Conservation (phyloP, 2,329 filamentous ascomycete genomes). For the Colletotrichum sp. region DNA sequence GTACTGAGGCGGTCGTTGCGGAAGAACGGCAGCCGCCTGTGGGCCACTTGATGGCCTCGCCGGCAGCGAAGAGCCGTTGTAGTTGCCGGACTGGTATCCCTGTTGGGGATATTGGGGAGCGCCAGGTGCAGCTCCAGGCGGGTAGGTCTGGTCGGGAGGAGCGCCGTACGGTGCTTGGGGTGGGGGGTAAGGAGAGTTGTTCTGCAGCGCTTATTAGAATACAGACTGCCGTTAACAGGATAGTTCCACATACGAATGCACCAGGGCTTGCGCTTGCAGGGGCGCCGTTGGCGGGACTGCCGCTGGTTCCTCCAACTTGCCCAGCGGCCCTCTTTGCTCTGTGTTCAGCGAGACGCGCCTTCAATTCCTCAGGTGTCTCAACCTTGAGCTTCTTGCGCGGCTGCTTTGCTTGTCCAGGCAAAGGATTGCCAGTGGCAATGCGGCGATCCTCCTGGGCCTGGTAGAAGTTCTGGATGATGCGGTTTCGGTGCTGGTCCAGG, state of each 20-base stretch:
- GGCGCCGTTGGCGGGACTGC: constrained; percentile 48
- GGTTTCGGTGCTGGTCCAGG: constrained; percentile 81
- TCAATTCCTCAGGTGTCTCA: constrained; percentile 78
- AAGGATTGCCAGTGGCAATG: constrained; percentile 82
- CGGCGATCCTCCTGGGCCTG: constrained; percentile 84
- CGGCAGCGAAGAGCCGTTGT: constrained; percentile 44
- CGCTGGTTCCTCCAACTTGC: constrained; percentile 53
- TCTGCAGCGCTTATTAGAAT: constrained; percentile 26
- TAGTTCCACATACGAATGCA: constrained; percentile 60
- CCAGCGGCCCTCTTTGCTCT: constrained; percentile 71
- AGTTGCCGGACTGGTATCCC: constrained; percentile 9
- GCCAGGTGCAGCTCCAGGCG: constrained; percentile 28
- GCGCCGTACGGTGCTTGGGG: constrained; percentile 38
- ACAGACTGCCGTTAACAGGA: not conserved
- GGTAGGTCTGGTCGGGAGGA: constrained; percentile 36
- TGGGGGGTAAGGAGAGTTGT: constrained; percentile 45
- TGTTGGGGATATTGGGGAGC: constrained; percentile 19
- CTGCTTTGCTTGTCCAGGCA: constrained; percentile 70
- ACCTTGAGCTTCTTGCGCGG: constrained; percentile 75
- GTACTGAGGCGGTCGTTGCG: constrained; percentile 49
- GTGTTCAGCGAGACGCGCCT: constrained; percentile 79
- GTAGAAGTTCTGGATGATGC: constrained; percentile 85
- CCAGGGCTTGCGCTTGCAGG: constrained; percentile 51
- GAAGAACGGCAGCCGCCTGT: constrained; percentile 44
- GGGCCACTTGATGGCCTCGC: constrained; percentile 48